Evolutionary conservation across 2,329 filamentous ascomycete genomes (phyloP), one percentile per base, ranked within the genome.

Genomic region (Ceratocystis diversiconidia): DNA sequence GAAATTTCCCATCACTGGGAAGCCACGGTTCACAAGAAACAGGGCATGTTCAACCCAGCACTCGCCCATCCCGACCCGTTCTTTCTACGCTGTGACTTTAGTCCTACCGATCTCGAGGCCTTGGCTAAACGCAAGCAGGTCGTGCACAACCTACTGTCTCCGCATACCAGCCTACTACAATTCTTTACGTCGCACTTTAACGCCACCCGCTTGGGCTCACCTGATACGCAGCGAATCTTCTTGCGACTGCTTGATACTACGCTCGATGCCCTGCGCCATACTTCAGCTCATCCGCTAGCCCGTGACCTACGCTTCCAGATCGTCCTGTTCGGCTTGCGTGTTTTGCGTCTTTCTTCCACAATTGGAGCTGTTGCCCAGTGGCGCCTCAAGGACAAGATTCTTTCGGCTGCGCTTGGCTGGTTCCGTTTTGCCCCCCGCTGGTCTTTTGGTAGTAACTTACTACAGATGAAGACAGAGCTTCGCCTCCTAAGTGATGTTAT

Each of bases 181-280:
- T 96, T 97, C 73, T 83, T 99, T 68, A 86, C 84, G 67, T 99
- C 94, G 72, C 92, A 97, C 73, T 99, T 95, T 77, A 96, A 91
- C 73, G 91, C 95, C 1, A 92, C 89, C 12, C 84, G 92, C n/a
- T 79, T 96, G 30, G 87, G 90, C 30, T 96, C 87, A 70, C 81
- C 85, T 1, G 88, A 96, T 72, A 87, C 87, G 0, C 90, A 96
- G 70, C 83, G 84, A 67, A 82, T 92, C 3, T 96, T 96, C 74
- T 79, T 88, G 67, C 88, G 92, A 43, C 79, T 97, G 69, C 83
- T 97, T 66, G 84, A 88, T 69, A 78, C 87, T 36, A 96, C 92
- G 0, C 79, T 96, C 32, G 82, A 88, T 69, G 87, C 88, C 0
- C 82, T 83, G 10, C 82, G 84, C 3, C 50, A 66, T 22, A 64